Conservation (phyloP, 768 basidiomycete genomes). For the Pisolithus albus region DNA sequence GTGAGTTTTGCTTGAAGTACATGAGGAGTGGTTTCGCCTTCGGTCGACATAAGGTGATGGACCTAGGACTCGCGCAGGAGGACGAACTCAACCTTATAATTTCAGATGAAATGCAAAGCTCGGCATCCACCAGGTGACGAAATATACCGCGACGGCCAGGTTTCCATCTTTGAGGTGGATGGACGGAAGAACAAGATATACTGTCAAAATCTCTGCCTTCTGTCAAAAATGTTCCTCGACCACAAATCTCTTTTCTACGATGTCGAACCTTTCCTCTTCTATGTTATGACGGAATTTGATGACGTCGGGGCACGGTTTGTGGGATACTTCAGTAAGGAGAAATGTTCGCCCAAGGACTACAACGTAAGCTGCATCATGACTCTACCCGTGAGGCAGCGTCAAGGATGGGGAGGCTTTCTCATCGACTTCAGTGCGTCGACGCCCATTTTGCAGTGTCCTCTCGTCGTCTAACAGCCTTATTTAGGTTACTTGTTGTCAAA, state of each 20-base stretch:
- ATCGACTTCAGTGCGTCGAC: conserved; percentile 85
- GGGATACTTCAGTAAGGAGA: conserved; percentile 99
- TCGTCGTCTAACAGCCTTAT: conserved; percentile 4
- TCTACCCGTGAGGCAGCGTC: conserved; percentile 85
- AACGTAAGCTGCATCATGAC: conserved; percentile 99
- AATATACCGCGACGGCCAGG: conserved; percentile 82
- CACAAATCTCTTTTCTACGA: conserved; percentile 99
- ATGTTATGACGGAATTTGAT: conserved; percentile 91
- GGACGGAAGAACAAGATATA: conserved; percentile 99
- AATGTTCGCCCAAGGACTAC: conserved; percentile 90
- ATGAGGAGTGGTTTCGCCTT: conserved; percentile 92
- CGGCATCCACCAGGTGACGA: conserved; percentile 97
- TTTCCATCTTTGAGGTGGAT: conserved; percentile 97
- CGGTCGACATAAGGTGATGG: conserved; percentile 71
- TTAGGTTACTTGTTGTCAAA: conserved; percentile 92
- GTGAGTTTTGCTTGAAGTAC: conserved; percentile 97
- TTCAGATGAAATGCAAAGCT: conserved; percentile 88
- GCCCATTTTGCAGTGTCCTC: not conserved
- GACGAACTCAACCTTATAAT: conserved; percentile 8
- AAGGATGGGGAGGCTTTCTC: conserved; percentile 94
- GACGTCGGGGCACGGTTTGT: conserved; percentile 89
- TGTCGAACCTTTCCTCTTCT: conserved; percentile 98
- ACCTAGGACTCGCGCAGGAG: conserved; percentile 9
- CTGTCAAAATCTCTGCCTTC: conserved; percentile 94
- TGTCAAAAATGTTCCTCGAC: conserved; percentile 98